These are phyloP conservation scores for Boletales sp. DNA, from an alignment of 768 basidiomycete genomes.

Conservation along the genomic window DNA sequence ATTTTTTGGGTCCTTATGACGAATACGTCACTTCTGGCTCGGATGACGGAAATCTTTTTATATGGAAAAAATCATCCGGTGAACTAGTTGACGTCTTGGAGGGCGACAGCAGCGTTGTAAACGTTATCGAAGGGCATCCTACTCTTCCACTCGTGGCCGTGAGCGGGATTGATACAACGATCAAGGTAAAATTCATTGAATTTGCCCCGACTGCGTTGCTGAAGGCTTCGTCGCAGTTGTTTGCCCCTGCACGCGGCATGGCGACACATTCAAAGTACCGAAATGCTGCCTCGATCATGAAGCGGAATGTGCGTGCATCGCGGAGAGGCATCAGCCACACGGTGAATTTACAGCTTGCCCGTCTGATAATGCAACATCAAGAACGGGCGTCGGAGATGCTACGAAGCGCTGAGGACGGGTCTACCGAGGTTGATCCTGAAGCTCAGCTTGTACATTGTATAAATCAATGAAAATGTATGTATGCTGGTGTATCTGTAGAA, in stretches of 20 bases:
- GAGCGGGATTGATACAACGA: constrained; percentile 81
- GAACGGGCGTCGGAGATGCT: constrained; percentile 20
- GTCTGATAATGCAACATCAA: constrained; percentile 31
- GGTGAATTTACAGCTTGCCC: constrained; percentile 24
- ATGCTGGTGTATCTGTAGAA: neutral
- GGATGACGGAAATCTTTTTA: constrained; percentile 84
- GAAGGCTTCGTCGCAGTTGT: constrained; percentile 45
- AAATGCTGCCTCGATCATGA: constrained; percentile 52
- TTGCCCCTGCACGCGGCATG: constrained; percentile 49
- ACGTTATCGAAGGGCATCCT: constrained; percentile 82
- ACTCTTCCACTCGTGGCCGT: constrained; percentile 78
- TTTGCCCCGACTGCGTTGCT: neutral
- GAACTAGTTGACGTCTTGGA: constrained; percentile 73
- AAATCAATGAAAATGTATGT: constrained; percentile 21
- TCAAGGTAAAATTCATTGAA: constrained; percentile 55
- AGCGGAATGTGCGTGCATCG: constrained; percentile 45
- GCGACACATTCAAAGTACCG: constrained; percentile 54
- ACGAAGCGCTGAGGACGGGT: constrained; percentile 20
- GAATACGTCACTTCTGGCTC: constrained; percentile 82
- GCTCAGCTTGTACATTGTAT: constrained; percentile 24
- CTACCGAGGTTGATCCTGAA: constrained; percentile 24
- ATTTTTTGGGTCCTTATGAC: constrained; percentile 75
- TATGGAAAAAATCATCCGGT: constrained; percentile 74
- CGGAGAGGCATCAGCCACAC: constrained; percentile 17
- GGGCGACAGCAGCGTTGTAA: constrained; percentile 79